Conservation (phyloP, 2,329 filamentous ascomycete species). For the Fusarium xyrophilum region DNA sequence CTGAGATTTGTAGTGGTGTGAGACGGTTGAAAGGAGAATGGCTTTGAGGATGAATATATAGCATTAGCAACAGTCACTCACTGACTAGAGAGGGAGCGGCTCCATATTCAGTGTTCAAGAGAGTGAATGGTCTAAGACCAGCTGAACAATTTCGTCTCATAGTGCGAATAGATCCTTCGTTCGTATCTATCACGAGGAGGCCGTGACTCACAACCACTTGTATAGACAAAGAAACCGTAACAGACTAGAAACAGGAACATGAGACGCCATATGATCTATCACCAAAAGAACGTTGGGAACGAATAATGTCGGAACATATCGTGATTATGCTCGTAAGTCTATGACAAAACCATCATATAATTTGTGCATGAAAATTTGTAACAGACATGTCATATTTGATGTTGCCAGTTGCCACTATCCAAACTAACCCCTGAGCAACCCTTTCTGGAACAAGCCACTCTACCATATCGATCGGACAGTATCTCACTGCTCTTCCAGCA, state of each 20-base stretch:
- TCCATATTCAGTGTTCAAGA: neutral
- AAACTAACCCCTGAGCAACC: neutral
- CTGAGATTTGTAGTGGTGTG: neutral
- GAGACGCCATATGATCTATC: neutral
- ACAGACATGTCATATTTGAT: neutral
- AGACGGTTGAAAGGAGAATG: neutral
- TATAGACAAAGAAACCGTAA: neutral
- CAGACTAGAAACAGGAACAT: neutral
- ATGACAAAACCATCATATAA: too few species aligned
- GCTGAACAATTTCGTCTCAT: neutral
- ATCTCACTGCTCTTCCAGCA: neutral
- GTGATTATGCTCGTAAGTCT: neutral
- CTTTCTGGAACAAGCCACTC: neutral
- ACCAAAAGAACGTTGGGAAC: neutral
- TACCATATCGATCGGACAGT: neutral
- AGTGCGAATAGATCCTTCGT: neutral
- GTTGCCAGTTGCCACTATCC: neutral
- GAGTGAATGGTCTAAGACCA: neutral
- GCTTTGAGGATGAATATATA: neutral
- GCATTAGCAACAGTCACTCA: neutral
- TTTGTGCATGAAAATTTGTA: neutral
- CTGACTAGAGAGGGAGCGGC: neutral
- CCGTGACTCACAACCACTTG: neutral
- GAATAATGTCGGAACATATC: neutral
- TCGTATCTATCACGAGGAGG: neutral